These are phyloP conservation scores for Salvia sclarea DNA, from an alignment of 305 asterid genomes.

Conservation along the genomic window DNA sequence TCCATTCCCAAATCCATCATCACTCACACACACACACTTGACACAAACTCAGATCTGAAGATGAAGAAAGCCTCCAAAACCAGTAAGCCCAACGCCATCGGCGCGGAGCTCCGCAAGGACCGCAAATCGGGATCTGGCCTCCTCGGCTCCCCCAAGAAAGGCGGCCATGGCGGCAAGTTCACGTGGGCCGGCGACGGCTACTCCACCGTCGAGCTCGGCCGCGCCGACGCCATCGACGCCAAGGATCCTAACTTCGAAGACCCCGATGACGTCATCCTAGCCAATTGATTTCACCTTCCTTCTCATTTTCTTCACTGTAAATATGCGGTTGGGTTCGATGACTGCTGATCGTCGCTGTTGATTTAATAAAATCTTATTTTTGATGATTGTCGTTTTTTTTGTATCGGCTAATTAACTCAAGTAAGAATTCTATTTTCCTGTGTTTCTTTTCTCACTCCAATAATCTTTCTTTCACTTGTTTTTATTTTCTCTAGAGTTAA, in stretches of 20 bases:
- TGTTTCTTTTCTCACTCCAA: too few relatives aligned
- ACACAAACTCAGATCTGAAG: not conserved
- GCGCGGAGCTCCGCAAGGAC: conserved; percentile 46
- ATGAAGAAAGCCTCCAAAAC: conserved; percentile 35
- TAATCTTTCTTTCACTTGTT: too few relatives aligned
- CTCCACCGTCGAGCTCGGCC: conserved; percentile 51
- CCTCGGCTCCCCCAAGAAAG: conserved; percentile 72
- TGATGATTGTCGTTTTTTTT: too few relatives aligned
- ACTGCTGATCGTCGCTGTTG: not conserved
- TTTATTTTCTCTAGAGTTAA: too few relatives aligned
- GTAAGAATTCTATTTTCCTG: too few relatives aligned
- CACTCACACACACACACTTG: not conserved
- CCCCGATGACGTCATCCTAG: conserved; percentile 22
- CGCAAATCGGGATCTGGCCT: conserved; percentile 57
- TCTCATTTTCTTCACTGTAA: not conserved
- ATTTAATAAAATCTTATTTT: not conserved
- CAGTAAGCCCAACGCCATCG: conserved; percentile 32
- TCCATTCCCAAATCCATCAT: not conserved
- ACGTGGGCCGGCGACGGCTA: conserved; percentile 80
- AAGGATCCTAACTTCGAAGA: conserved; percentile 65
- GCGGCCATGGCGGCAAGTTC: conserved; percentile 79
- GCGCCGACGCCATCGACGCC: conserved; percentile 41
- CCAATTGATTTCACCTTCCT: not conserved
- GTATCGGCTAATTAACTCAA: too few relatives aligned
- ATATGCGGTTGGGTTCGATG: not conserved